Evolutionary conservation across 2,329 filamentous ascomycete genomes (phyloP).

Genomic region (Botryotinia globosa): DNA sequence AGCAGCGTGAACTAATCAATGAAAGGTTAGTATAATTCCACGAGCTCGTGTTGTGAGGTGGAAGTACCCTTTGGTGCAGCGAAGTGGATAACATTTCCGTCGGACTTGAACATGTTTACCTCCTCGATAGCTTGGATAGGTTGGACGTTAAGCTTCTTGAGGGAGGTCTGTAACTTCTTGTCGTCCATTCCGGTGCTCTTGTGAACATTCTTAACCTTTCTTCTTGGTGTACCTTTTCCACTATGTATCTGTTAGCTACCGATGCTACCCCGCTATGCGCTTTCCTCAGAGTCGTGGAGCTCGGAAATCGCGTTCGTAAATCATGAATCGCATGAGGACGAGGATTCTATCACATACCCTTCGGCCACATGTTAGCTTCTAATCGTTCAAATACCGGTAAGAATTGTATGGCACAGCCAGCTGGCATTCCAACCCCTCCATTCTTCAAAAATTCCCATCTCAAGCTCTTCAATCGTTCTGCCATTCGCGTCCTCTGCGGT

Average conservation of each 20-base stretch:
- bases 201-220: slow-evolving; percentile 98
- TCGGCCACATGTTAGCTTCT: slow-evolving; percentile 14
- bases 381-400: background rate
- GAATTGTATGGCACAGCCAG: background rate
- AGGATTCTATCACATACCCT: slow-evolving; percentile 18
- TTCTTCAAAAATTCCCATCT: background rate
- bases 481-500: background rate
- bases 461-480: background rate
- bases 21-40: background rate
- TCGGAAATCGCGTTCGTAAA: slow-evolving; percentile 1
- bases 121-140: slow-evolving; percentile 99
- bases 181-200: slow-evolving; percentile 91
- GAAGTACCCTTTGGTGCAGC: slow-evolving; percentile 84
- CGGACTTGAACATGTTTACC: slow-evolving; percentile 99
- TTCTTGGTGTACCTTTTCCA: slow-evolving; percentile 96
- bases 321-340: background rate
- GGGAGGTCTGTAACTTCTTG: slow-evolving; percentile 96
- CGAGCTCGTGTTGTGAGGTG: slow-evolving; percentile 6
- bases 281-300: background rate
- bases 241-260: slow-evolving; percentile 42
- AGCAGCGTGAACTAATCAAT: slow-evolving; percentile 78
- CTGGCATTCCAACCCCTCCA: background rate
- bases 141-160: slow-evolving; percentile 99
- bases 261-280: slow-evolving; percentile 21
- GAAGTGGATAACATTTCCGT: slow-evolving; percentile 99